A percentile compares a stretch with the other conserved stretches of the same genome.
Conservation (phyloP, 164 flowering plant species). For the Hamamelis virginiana region DNA sequence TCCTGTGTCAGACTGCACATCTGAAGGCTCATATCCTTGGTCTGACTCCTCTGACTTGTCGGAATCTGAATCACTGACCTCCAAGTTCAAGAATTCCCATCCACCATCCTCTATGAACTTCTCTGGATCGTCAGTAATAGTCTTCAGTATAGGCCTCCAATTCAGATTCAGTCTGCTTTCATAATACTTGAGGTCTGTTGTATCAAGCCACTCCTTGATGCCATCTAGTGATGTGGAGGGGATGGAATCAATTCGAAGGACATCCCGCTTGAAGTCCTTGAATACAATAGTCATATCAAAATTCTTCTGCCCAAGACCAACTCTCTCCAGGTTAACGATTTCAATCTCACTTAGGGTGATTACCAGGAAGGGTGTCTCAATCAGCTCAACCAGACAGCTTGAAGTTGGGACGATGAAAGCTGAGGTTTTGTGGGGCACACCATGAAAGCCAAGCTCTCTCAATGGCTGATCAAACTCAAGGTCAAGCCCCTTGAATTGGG, state of each 20-base stretch:
- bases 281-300: slow-evolving; percentile 84
- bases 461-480: slow-evolving; percentile 88
- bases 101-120: slow-evolving; percentile 81
- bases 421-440: slow-evolving; percentile 72
- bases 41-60: slow-evolving; percentile 73
- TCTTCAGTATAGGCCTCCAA: slow-evolving; percentile 71
- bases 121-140: slow-evolving; percentile 72
- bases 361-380: slow-evolving; percentile 74
- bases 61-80: slow-evolving; percentile 72
- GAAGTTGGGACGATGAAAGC: slow-evolving; percentile 81
- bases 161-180: slow-evolving; percentile 77
- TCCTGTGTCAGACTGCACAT: slow-evolving; percentile 55
- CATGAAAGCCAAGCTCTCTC: slow-evolving; percentile 86
- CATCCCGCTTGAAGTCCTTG: slow-evolving; percentile 85
- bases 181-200: slow-evolving; percentile 79
- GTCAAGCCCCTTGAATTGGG: slow-evolving; percentile 54
- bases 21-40: slow-evolving; percentile 74
- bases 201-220: slow-evolving; percentile 86
- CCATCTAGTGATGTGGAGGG: slow-evolving; percentile 78
- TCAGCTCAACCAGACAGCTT: slow-evolving; percentile 75
- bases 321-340: slow-evolving; percentile 82
- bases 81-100: slow-evolving; percentile 87
- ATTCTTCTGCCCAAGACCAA: slow-evolving; percentile 80
- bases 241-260: slow-evolving; percentile 74
- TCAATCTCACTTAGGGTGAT: slow-evolving; percentile 75